Evolutionary conservation across 257 asterid genomes (phyloP), one percentile per base, ranked within the genome.

Genomic region (Solanum chiquidenum): DNA sequence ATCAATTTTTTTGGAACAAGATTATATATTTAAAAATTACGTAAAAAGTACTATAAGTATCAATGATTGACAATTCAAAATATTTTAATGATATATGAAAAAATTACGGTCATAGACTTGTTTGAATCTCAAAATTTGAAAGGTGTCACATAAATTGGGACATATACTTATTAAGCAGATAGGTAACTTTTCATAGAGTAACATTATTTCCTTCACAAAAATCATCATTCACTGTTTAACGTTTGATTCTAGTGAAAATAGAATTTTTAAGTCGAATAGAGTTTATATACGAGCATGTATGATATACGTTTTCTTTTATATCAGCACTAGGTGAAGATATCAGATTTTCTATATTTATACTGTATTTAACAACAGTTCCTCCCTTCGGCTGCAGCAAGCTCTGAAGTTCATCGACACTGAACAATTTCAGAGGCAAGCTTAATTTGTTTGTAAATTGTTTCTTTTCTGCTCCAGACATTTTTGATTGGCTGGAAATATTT

Each of bases 381-480:
- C 38, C n/a, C 44, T 29, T 75, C 60, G 5, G 29, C 85, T 91
- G 92, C 96, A 96, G 99, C 95, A 94, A 87, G 88, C 98, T 4
- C 86, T 96, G 95, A 93, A 94, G 94, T 96, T 96, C 89, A 90
- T 96, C 8, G 99, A 96, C 88, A 94, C 99, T 1, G 98, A 92
- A 90, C 98, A 94, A 91, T 96, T 96, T 92, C 99, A 95, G 89
- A 94, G 99, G 99, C 92, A 90, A 90, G 90, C 88, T 77, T 33
- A 82, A 66, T 60, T 68, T 44, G 69, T 77, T 44, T 38, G 29
- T 1, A 52, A 33, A 34, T 76, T 55, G 34, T 62, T 89, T 73
- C 38, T 49, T 85, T 72, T 37, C 69, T 21, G 31, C 71, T 29
- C 64, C 23, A 40, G 62, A 37, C 44, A 35, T 72, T 82, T n/a